These are phyloP conservation scores for Russula emetica DNA, from an alignment of 768 basidiomycete genomes.

Conservation along the genomic window DNA sequence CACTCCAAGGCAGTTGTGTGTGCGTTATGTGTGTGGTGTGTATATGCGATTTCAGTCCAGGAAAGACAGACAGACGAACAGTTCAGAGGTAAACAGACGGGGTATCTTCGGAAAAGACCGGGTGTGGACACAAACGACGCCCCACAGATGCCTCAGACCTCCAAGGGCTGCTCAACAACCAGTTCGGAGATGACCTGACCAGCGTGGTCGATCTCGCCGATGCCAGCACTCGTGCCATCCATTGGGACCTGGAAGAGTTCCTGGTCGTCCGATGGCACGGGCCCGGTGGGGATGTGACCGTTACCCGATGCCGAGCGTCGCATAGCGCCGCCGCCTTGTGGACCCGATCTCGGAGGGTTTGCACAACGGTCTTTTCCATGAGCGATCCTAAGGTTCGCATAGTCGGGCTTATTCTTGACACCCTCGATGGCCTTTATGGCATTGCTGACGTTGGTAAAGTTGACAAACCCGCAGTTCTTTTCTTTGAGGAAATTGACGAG, in stretches of 20 bases:
- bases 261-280: slow-evolving; percentile 17
- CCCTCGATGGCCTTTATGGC: slow-evolving; percentile 98
- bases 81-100: slow-evolving; percentile 3
- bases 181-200: slow-evolving; percentile 12
- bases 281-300: slow-evolving; percentile 27
- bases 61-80: slow-evolving; percentile 11
- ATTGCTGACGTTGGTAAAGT: slow-evolving; percentile 92
- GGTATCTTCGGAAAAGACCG: slow-evolving; percentile 18
- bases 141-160: slow-evolving; percentile 8
- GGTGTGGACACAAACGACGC: background rate
- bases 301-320: slow-evolving; percentile 47
- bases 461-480: slow-evolving; percentile 95
- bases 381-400: slow-evolving; percentile 81
- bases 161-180: slow-evolving; percentile 20
- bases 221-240: background rate
- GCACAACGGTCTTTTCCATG: slow-evolving; percentile 97
- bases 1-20: slow-evolving; percentile 9
- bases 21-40: slow-evolving; percentile 15
- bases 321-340: slow-evolving; percentile 58
- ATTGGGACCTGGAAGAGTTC: slow-evolving; percentile 23
- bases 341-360: slow-evolving; percentile 82
- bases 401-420: slow-evolving; percentile 88
- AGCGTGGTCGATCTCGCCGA: slow-evolving; percentile 17
- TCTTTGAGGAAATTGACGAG: slow-evolving; percentile 93
- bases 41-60: slow-evolving; percentile 21